Evolutionary conservation across 1,284 basidiomycete genomes (phyloP), one percentile per base, ranked within the genome.

Genomic region (Salmacisia buchloeana): DNA sequence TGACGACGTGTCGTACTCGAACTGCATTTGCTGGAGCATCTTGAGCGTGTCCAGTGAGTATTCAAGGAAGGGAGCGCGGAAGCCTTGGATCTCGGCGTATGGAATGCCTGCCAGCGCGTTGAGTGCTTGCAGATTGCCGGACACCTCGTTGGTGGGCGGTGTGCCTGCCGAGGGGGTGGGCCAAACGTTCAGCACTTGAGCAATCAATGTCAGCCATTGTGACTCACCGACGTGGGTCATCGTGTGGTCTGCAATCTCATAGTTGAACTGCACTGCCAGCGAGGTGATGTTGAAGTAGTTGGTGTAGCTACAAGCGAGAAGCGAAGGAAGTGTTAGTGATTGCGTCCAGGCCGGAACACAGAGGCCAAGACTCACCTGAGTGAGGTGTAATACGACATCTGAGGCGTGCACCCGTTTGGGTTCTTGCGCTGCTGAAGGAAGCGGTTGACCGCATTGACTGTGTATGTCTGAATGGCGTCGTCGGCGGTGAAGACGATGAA

Each of bases 161-260:
- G 31, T 29, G 33, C 52, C 31, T 46, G 45, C n/a, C n/a, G n/a
- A n/a, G n/a, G n/a, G n/a, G n/a, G n/a, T n/a, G n/a, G n/a, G n/a
- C n/a, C n/a, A n/a, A 3, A 23, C 29, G 1, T 9, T 43, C 60
- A 18, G 31, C 57, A 10, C 2, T 23, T 2, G 41, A 13, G 21
- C n/a, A 15, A 6, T 6, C 15, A 23, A 21, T 38, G 10, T 38
- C 36, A n/a, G n/a, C 1, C 2, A 38, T 38, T 12, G 86, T 25
- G 83, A 80, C 60, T 86, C 88, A 65, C 70, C 80, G 33, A 89
- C 86, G 79, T 91, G 89, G n/a, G 89, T 89, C 87, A 91, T 90
- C 38, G 89, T 90, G 80, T 90, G 89, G 80, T 91, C 89, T n/a
- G 87, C 89, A 67, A 92, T 89, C 76, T 92, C 89, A 27, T 59